These are phyloP conservation scores for Acacia pycnantha DNA, from an alignment of 331 rosid genomes.

Conservation along the genomic window DNA sequence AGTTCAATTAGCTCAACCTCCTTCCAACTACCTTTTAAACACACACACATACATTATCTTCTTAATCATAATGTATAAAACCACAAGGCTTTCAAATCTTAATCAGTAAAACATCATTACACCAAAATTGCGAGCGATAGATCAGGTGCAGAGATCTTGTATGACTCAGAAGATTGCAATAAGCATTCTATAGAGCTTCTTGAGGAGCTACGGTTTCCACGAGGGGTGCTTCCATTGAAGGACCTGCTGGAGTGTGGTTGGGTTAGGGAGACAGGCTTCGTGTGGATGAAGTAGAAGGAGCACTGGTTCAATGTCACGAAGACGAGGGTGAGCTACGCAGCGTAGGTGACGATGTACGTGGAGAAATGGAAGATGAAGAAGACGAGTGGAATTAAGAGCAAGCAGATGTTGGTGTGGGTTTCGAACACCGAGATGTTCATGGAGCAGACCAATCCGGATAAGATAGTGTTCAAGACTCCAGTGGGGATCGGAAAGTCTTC, in stretches of 20 bases:
- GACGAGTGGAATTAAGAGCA: slow-evolving; percentile 81
- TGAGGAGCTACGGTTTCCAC: slow-evolving; percentile 71
- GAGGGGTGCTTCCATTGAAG: slow-evolving; percentile 68
- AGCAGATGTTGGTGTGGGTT: slow-evolving; percentile 74
- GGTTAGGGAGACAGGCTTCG: slow-evolving; percentile 68
- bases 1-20: slow-evolving; percentile 36
- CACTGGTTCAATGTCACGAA: slow-evolving; percentile 54
- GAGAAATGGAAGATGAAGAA: slow-evolving; percentile 75
- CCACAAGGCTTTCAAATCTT: neutral
- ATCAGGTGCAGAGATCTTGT: slow-evolving; percentile 57
- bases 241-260: slow-evolving; percentile 80
- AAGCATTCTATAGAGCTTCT: slow-evolving; percentile 53
- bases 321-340: slow-evolving; percentile 58
- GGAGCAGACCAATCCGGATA: slow-evolving; percentile 44
- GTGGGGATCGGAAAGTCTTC: slow-evolving; percentile 74
- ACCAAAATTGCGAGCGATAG: slow-evolving; percentile 26
- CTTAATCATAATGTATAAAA: neutral
- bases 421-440: slow-evolving; percentile 60
- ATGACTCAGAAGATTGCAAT: slow-evolving; percentile 59
- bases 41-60: neutral
- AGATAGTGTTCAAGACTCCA: slow-evolving; percentile 65
- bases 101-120: neutral
- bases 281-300: slow-evolving; percentile 83
- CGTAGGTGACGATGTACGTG: slow-evolving; percentile 68
- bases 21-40: slow-evolving; percentile 21